Percentiles rank a stretch among this genome's conserved stretches.
Conservation (phyloP, 192 early-diverging fungal genomes). For the Dissophora globulifera region DNA sequence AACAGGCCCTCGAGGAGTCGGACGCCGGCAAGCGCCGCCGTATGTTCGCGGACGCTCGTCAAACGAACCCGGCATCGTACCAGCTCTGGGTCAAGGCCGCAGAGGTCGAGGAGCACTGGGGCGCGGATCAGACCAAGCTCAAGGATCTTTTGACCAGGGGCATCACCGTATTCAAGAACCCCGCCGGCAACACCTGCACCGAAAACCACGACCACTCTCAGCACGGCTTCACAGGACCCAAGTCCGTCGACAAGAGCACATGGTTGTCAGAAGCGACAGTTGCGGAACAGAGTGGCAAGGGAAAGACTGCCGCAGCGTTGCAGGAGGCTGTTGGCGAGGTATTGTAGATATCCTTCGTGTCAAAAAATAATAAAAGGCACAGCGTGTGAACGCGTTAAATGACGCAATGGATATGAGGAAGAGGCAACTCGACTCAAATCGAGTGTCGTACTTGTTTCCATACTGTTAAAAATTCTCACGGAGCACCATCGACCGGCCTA, state of each 20-base stretch:
- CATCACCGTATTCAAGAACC: constrained; percentile 50
- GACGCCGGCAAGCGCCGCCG: constrained; percentile 51
- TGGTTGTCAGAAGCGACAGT: constrained; percentile 35
- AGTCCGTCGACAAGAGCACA: constrained; percentile 17
- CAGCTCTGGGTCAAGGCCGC: constrained; percentile 52
- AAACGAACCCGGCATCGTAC: constrained; percentile 37
- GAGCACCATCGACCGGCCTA: too few species aligned
- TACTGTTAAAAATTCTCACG: too few species aligned
- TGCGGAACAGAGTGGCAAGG: constrained; percentile 22
- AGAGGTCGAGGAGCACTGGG: constrained; percentile 51
- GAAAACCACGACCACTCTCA: constrained; percentile 38
- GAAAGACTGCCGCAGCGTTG: constrained; percentile 40
- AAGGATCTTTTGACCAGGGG: constrained; percentile 40
- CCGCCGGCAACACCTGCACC: constrained; percentile 30
- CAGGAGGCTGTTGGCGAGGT: constrained; percentile 27
- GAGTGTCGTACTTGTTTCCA: too few species aligned
- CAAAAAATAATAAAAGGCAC: too few species aligned
- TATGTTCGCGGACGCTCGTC: constrained; percentile 47
- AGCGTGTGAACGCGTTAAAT: too few species aligned
- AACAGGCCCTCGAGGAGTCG: constrained; percentile 23
- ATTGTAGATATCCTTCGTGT: too few species aligned
- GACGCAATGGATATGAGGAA: too few species aligned
- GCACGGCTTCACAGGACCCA: constrained; percentile 16
- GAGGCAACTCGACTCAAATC: not conserved
- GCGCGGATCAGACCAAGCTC: constrained; percentile 39